phyloP scores from a whole-genome alignment of 371 early-diverging fungal species.

The Mucor sp. region DNA sequence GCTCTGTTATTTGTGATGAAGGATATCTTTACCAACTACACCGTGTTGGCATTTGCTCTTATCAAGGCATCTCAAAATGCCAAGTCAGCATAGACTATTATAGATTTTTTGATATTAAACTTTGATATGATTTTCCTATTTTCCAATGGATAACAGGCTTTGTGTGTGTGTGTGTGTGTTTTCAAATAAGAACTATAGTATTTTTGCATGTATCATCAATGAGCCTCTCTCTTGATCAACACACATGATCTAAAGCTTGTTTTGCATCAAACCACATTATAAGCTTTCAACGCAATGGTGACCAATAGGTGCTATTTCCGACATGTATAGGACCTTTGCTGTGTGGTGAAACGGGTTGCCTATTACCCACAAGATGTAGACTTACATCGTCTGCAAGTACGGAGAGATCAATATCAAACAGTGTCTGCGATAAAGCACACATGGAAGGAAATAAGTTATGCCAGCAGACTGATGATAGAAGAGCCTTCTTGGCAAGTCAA shows the following conservation, averaged over 20 bases:
- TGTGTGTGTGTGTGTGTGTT: too few species aligned
- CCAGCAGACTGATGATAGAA: too few species aligned
- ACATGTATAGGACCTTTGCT: not conserved
- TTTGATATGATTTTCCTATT: not conserved
- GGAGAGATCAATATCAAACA: not conserved
- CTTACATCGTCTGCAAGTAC: not conserved
- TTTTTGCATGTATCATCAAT: not conserved
- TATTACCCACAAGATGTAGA: not conserved
- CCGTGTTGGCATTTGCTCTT: constrained; percentile 57
- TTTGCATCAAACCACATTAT: not conserved
- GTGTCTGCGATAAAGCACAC: not conserved
- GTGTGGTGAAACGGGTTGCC: not conserved
- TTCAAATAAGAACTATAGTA: too few species aligned
- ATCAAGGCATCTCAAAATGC: constrained; percentile 25
- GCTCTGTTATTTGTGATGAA: constrained; percentile 94
- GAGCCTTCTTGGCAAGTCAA: too few species aligned
- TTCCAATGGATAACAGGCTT: not conserved
- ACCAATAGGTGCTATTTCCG: not conserved
- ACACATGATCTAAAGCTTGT: not conserved
- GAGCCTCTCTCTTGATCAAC: not conserved
- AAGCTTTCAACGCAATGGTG: not conserved
- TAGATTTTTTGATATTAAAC: not conserved
- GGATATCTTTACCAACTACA: constrained; percentile 81
- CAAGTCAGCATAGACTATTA: constrained; percentile 8
- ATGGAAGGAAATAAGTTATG: not conserved